Base-by-base conservation (phyloP, 257 asterid species). In the Gynochthodes officinalis region DNA sequence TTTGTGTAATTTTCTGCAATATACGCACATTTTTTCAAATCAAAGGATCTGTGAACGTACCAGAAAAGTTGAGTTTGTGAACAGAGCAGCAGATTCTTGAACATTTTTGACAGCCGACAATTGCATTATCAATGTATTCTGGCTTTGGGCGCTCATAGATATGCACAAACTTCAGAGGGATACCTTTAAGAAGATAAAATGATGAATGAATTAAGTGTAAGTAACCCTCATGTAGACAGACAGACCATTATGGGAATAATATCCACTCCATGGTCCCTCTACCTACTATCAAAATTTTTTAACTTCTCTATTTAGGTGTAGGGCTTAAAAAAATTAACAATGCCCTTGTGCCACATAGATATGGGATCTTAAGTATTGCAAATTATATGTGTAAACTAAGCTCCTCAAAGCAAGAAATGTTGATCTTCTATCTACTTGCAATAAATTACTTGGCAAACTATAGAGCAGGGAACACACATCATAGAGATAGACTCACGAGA, bases 401-500 rank as follows among this genome's bases (percentile, higher is more conserved):
- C n/a, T n/a, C n/a, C n/a, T n/a, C n/a, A n/a, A n/a, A n/a, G n/a
- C n/a, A n/a, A n/a, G n/a, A n/a, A n/a, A n/a, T n/a, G n/a, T n/a
- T n/a, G n/a, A n/a, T n/a, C n/a, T n/a, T n/a, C n/a, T n/a, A n/a
- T n/a, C 6, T 37, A 37, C 3, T 37, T 2, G 42, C 42, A 37
- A 37, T 2, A 37, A 3, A 37, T 37, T 37, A 37, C n/a, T n/a
- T n/a, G n/a, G n/a, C n/a, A n/a, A n/a, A n/a, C n/a, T n/a, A n/a
- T n/a, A 37, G 7, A 7, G 7, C 3, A 37, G 42, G 7, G 7
- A 37, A 37, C 3, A 7, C 3, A 37, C 3, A 37, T 2, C 42
- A 42, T 14, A 48, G 32, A 46, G 25, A 67, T 72, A n/a, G n/a
- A 76, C 74, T 77, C 30, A 81, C 85, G 71, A 52, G 85, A 74